Base-by-base conservation (phyloP, 1,284 basidiomycete species). In the Apiotrichum laibachii region DNA sequence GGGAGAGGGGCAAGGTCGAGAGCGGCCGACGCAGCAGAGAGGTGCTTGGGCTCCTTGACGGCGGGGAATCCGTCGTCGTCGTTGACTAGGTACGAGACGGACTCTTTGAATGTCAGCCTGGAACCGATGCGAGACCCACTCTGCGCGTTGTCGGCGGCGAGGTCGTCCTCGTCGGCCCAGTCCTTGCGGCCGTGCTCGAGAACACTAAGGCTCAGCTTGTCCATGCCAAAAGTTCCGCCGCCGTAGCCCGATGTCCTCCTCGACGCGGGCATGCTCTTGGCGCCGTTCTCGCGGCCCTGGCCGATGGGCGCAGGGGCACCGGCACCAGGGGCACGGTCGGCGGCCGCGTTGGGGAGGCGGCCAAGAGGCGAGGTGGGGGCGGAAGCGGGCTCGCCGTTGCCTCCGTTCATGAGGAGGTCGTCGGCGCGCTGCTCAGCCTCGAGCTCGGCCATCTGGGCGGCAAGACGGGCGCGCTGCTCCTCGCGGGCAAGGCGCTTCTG, bases 1-100 rank as follows among this genome's bases (percentile, higher is more conserved):
- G 90, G 88, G 40, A 92, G 83, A 43, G 92, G 89, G 10, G 94
- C 94, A 44, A 96, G 84, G 76, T 97, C 94, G 66, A 97, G 80
- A 37, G 93, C 93, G 31, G 90, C 92, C 21, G 92, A 94, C 12
- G 90, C 88, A n/a, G 89, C 86, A 0, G 91, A 90, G 53, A 93
- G 82, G 85, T 91, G 66, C 67, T 68, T 60, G 58, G 74, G 67
- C 61, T 81, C 76, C 43, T 78, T 71, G 46, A 82, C 75, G 42
- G 81, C 76, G 31, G 81, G 81, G 77, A 83, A 95, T 79, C 92
- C 92, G 80, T 93, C 91, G 71, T 95, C 90, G 71, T 94, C 92
- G 44, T 90, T 91, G 45, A 90, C 91, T 52, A 96, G 82, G 77
- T 94, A 88, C 77, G 87, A 86, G 84, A 94, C 92, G 5, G 92